Base-by-base conservation (phyloP, 176 grass and related monocot species). In the Saccharum officinarum region DNA sequence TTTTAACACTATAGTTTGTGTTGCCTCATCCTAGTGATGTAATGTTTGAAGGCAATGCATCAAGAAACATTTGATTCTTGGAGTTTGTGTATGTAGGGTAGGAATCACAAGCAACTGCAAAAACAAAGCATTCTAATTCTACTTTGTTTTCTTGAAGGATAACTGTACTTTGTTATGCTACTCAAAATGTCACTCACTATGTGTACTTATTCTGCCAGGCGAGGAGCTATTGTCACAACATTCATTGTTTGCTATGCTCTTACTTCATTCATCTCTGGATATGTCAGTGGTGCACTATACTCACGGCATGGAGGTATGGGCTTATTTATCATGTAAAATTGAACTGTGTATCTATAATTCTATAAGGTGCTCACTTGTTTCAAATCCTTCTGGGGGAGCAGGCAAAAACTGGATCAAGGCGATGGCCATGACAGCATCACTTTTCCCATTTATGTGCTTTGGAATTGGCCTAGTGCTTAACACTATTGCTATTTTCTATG, bases 171-270 rank as follows among this genome's bases (percentile, higher is more conserved):
- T 65, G 30, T 73, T 66, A 80, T 80, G 61, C 38, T 84, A 61
- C 10, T 55, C 44, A 69, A 85, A 57, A 7, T 67, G 1, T 42
- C 44, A n/a, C 45, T 87, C 22, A 76, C 37, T 12, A 20, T 79
- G 17, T 57, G 52, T 84, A 85, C 75, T 55, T 85, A 67, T 76
- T 73, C 49, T 84, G 54, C 62, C 69, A 98, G 95, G 79, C 87
- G 95, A 49, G 95, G 93, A 50, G 89, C 89, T 85, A 98, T 95
- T 73, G 93, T 90, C 66, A 98, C 93, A 41, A 98, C 92, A 76
- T 95, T 95, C 72, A 98, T 98, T 82, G 87, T 95, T 42, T 98
- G 95, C 76, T 98, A 98, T 90, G 93, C 93, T 74, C 92, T 98
- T 77, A 98, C 93, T 77, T 98, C 95, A 71, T 93, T 98, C 82